Conservation (phyloP, 495 filamentous ascomycete species). For the Sphaerosporella brunnea region DNA sequence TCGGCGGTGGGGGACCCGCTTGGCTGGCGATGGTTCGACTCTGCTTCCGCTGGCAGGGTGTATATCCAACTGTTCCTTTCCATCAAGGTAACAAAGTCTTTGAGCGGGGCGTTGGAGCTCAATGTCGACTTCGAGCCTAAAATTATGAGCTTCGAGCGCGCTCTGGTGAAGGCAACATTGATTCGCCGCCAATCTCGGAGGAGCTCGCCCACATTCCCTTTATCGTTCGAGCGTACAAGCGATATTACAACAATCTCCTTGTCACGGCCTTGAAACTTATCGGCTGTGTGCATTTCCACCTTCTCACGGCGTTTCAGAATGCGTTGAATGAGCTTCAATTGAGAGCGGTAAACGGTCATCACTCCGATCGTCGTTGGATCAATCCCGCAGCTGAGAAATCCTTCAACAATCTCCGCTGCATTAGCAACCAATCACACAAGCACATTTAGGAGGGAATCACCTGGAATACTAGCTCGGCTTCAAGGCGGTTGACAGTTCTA, state of each 20-base stretch:
- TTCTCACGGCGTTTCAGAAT: constrained; percentile 34
- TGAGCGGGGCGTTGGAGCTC: constrained; percentile 55
- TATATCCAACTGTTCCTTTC: constrained; percentile 57
- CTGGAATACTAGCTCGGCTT: constrained; percentile 43
- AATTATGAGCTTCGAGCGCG: constrained; percentile 74
- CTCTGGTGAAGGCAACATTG: constrained; percentile 87
- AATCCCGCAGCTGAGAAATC: constrained; percentile 56
- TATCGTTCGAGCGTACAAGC: constrained; percentile 71
- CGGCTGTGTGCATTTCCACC: constrained; percentile 89
- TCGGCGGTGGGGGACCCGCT: constrained; percentile 10
- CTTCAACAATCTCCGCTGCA: constrained; percentile 51
- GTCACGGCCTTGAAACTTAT: constrained; percentile 89
- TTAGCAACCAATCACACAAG: neutral
- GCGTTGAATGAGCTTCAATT: constrained; percentile 41
- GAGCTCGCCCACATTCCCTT: constrained; percentile 64
- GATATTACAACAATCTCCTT: constrained; percentile 78
- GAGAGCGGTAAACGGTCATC: constrained; percentile 94
- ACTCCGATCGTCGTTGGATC: constrained; percentile 68
- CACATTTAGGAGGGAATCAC: neutral
- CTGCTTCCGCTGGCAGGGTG: constrained; percentile 43
- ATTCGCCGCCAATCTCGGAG: constrained; percentile 82
- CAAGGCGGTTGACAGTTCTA: constrained; percentile 68
- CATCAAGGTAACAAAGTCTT: constrained; percentile 56
- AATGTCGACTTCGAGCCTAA: constrained; percentile 66
- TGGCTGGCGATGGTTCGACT: constrained; percentile 43